Evolutionary conservation across 257 asterid species (phyloP).

Genomic region (Solanum megistacrolobum): DNA sequence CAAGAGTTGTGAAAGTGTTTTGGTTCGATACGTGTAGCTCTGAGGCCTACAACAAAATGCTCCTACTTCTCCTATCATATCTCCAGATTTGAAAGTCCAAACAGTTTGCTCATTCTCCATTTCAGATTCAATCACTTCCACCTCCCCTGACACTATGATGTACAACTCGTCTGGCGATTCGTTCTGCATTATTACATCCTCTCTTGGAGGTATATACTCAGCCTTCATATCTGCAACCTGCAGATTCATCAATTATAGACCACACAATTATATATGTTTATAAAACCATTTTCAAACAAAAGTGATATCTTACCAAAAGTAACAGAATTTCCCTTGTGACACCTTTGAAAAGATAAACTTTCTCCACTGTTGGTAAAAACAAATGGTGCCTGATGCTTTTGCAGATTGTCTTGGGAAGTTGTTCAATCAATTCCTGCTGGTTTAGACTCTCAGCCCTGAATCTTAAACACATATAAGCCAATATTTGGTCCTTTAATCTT

Average conservation of each 20-base stretch:
- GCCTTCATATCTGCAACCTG: constrained; percentile 90
- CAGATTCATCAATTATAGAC: background rate
- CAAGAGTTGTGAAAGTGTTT: constrained; percentile 69
- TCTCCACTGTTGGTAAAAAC: constrained; percentile 65
- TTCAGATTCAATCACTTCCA: constrained; percentile 62
- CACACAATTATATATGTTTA: background rate
- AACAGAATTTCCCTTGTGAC: constrained; percentile 56
- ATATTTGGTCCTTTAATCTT: constrained; percentile 66
- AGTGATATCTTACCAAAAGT: constrained; percentile 35
- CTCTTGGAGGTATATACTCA: constrained; percentile 83
- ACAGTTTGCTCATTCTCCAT: constrained; percentile 46
- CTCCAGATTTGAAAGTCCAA: constrained; percentile 49
- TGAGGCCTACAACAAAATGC: constrained; percentile 74
- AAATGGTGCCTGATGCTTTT: constrained; percentile 63
- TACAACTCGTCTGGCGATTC: constrained; percentile 80
- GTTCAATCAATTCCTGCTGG: constrained; percentile 80
- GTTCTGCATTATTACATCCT: constrained; percentile 75
- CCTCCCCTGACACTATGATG: constrained; percentile 86
- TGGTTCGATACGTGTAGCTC: constrained; percentile 68
- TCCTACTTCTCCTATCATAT: constrained; percentile 81
- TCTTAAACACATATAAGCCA: constrained; percentile 80
- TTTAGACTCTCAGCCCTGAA: constrained; percentile 86
- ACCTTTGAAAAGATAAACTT: constrained; percentile 70
- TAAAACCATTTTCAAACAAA: background rate
- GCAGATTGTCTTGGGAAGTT: constrained; percentile 69